A percentile compares a stretch with the other conserved stretches of the same genome.
phyloP scores from a whole-genome alignment of 495 filamentous ascomycete genomes.

The Ramalina intermedia region DNA sequence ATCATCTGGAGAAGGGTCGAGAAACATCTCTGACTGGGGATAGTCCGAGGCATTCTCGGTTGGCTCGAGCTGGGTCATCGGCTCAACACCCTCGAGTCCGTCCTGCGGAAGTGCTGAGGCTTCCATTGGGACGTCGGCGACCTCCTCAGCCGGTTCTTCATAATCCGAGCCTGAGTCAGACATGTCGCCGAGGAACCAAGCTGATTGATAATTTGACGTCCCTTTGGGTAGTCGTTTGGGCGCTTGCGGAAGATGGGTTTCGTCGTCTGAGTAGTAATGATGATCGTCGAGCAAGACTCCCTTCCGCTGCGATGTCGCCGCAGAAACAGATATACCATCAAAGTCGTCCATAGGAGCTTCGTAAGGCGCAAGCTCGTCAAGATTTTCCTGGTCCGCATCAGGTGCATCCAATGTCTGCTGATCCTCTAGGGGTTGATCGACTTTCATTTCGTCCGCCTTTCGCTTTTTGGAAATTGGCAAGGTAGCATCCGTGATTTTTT shows the following conservation, averaged over 20 bases:
- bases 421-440: constrained; percentile 40
- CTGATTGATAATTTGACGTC: constrained; percentile 84
- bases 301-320: constrained; percentile 39
- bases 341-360: constrained; percentile 58
- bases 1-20: constrained; percentile 75
- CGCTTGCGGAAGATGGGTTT: constrained; percentile 40
- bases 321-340: constrained; percentile 40
- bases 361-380: constrained; percentile 75
- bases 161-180: constrained; percentile 80
- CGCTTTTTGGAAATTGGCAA: constrained; percentile 37
- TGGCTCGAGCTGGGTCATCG: constrained; percentile 34
- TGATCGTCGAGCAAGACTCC: constrained; percentile 92
- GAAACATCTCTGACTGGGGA: constrained; percentile 79
- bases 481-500: constrained; percentile 64
- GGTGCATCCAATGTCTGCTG: constrained; percentile 50
- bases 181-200: constrained; percentile 80
- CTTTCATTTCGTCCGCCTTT: constrained; percentile 50
- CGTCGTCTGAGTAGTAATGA: constrained; percentile 94
- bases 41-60: constrained; percentile 78
- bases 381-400: constrained; percentile 61
- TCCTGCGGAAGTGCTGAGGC: constrained; percentile 18
- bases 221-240: constrained; percentile 76
- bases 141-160: constrained; percentile 46
- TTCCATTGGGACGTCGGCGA: constrained; percentile 34
- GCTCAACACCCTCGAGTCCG: constrained; percentile 26